Base-by-base conservation (phyloP, 352 stramenopile species). In the Pythium guiyangense region DNA sequence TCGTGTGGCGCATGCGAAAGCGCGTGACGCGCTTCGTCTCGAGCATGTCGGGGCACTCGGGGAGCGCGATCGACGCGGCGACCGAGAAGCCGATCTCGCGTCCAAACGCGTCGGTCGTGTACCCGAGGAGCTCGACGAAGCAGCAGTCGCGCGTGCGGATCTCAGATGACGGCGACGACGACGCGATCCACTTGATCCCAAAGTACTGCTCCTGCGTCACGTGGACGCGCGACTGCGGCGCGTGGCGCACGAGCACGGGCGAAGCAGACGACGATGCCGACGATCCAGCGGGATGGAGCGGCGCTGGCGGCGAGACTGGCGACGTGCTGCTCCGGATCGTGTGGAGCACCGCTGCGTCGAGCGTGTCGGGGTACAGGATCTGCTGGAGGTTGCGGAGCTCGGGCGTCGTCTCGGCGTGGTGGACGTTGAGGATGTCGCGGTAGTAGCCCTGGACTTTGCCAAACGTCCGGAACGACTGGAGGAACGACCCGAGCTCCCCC, bases 51-150 rank as follows among this genome's bases (percentile, higher is more conserved):
- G 71, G 70, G 29, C 74, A 84, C 51, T 84, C 74, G 8, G 74
- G 71, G 0, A 81, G 37, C 25, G 74, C 70, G 10, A 82, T 52
- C 2, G 74, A 82, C 10, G 74, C 67, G 17, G 66, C 45, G 0
- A 71, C 67, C 4, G 72, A 60, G 57, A 80, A 79, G 2, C 67
- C 74, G 20, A 82, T 53, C 56, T 82, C 71, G 15, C 70, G 63
- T 2, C 70, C 71, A 11, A 62, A 55, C 3, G 45, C 35, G 37
- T 84, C 63, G n/a, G 52, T 64, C 3, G 72, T 80, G 43, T 67
- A 78, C 27, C 74, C 74, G 29, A 82, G 56, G 65, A 84, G 78
- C 49, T 84, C 74, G 37, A 80, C 54, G 49, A 67, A 80, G 62
- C 72, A 84, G 12, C 63, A 58, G 50, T 84, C 74, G 18, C 70